Base-by-base conservation (phyloP, 345 rosid species). In the Melastoma malabathricum region DNA sequence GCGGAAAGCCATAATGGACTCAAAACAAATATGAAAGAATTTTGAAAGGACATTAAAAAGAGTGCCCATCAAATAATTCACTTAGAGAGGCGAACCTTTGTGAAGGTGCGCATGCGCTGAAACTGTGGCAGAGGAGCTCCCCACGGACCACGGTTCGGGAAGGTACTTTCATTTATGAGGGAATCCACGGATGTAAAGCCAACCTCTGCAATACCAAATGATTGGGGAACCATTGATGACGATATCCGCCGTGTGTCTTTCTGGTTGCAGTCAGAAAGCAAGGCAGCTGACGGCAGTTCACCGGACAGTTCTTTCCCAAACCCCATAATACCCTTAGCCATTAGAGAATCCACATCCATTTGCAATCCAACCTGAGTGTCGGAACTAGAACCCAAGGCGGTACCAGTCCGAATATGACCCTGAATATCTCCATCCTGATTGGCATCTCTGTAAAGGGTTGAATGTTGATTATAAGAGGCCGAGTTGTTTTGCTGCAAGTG, bases 131-230 rank as follows among this genome's bases (percentile, higher is more conserved):
- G 64, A 7, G 57, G 46, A 2, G 74, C 68, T 1, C 61, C 70
- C 88, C 81, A 83, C 14, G 75, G 27, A 52, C 71, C 63, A 48
- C 66, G 64, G 57, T 54, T 72, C 68, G 74, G 18, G 51, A 78
- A 68, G 47, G 74, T 61, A 49, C 54, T 69, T 49, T 76, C 79
- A 60, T 69, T 71, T 47, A 80, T 61, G 17, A 75, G 51, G 31
- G 83, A 72, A 59, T 80, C 87, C 46, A 78, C 76, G 45, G 81
- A 70, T 52, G 74, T 72, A 56, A 73, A 80, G 43, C 74, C 47
- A 70, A 78, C 59, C 52, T 76, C 84, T 1, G 79, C 68, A 50
- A 84, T 80, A 39, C 79, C 85, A 65, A 76, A 80, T 57, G 88
- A 67, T 56, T 80, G 83, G 19, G 93, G 70, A 64, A 77, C 82